Base-by-base conservation (phyloP, 2,329 filamentous ascomycete species). In the Cryphonectria parasitica region DNA sequence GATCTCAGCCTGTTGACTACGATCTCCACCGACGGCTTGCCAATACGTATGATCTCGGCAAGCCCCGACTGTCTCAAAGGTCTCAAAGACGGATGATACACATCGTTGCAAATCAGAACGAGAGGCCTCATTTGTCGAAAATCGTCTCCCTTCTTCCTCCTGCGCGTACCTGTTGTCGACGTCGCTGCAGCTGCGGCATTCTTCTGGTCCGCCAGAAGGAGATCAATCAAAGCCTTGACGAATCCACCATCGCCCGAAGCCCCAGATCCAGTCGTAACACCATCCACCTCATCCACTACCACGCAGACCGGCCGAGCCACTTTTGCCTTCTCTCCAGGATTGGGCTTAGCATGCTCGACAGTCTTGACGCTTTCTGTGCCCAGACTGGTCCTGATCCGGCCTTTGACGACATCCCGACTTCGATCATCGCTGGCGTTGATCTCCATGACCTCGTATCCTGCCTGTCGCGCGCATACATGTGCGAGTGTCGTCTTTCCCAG, bases 351-450 rank as follows among this genome's bases (percentile, higher is more conserved):
- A 69, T 91, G 89, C 69, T 89, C 86, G 11, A 93, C 90, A 39
- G 87, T 89, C 78, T 93, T 96, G 72, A 99, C 95, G 71, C 93
- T 98, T 79, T 99, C 95, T 0, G 96, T 99, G 0, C 93, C 95
- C 45, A 99, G 87, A 79, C 93, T 95, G 69, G 97, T 97, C 75
- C 93, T 88, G 74, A 99, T 98, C 22, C 94, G 88, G 8, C 93
- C 94, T 78, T 93, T 96, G 49, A 99, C 96, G 1, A 99, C 94
- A 77, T 95, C 90, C 41, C 88, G 87, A 77, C 94, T 97, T 76
- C 96, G 88, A 78, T 99, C 97, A 77, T 99, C 96, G 76, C 95
- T 98, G 11, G 97, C 96, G 76, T 99, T 99, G 81, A 99, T 97
- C 79, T 99, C 96, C 78, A 98, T 88, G 0, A 97, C 92, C 77